Base-by-base conservation (phyloP, 1,284 basidiomycete species). In the Coriolopsis trogii region DNA sequence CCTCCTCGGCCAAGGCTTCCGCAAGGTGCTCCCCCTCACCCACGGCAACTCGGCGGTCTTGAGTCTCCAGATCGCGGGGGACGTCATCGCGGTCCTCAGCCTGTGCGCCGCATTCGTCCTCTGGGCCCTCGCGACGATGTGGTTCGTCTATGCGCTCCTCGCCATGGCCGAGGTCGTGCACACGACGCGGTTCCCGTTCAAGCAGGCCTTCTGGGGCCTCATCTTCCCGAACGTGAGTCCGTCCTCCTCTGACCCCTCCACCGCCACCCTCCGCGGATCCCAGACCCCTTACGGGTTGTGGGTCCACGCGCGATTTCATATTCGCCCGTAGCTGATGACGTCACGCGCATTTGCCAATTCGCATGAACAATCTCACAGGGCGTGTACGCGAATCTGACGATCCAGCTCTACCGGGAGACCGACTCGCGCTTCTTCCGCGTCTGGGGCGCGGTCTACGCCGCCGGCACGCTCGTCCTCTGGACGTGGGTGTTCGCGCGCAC, bases 111-210 rank as follows among this genome's bases (percentile, higher is more conserved):
- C 73, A 3, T 70, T 77, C 41, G 54, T 70, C 12, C 61, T 81
- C 5, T 80, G 79, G 79, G 68, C 73, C 1, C 65, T 78, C 54
- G 77, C 73, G 3, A 70, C 74, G 40, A 71, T 72, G 59, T 80
- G 79, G 78, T 58, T 77, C 30, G 46, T 67, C 21, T 70, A 72
- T 31, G 77, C 72, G 8, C 21, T 74, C 6, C 53, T 72, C 30
- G 69, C 71, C 4, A 57, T 75, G 21, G 53, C 55, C 43, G 60
- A 68, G 40, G 67, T 71, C n/a, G n/a, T 70, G 16, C 57, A 61
- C n/a, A 49, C 61, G 12, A 45, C 37, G 4, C 65, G 46, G 13
- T 52, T 77, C 24, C 67, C 66, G 2, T 80, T 80, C 55, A 70
- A 67, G 29, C 49, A 80, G 29, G 63, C 71, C 0, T 77, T 73